Evolutionary conservation across 108 stramenopile genomes (phyloP), one percentile per base, ranked within the genome.

Genomic region (Cyclotella choctawhatcheeana): DNA sequence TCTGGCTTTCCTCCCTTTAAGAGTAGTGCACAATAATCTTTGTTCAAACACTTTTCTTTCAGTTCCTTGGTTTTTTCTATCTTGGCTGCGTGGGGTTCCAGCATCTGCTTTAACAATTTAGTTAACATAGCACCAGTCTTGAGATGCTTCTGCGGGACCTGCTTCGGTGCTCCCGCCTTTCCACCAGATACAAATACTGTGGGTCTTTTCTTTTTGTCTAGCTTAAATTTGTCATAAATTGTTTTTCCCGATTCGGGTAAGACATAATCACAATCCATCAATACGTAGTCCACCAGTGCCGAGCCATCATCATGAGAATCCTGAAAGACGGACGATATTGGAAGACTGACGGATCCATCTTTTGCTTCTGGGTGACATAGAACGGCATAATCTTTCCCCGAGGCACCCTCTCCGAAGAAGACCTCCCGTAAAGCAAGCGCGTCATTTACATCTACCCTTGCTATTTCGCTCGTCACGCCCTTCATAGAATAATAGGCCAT

Each of bases 1-100:
- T 88, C 85, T 40, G 77, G 74, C 66, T 88, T 88, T 58, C 76
- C 73, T 25, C 93, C 93, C 64, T 93, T 93, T 33, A 93, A 80
- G 50, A 93, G 65, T 64, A 93, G 72, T 1, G 67, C 93, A 67
- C 93, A 93, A 30, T 85, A 58, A 51, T 87, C 85, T 76, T 91
- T 89, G 52, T 91, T 86, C 21, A 93, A 56, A 79, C 93, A 93
- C 76, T 93, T 93, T 47, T 85, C 65, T 69, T 87, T 79, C 68
- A 93, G 66, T 73, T 91, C 93, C 66, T 90, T 88, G 5, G 93
- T 88, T 33, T 87, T 93, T 76, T 93, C 93, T 65, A 93, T 91
- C 74, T 93, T 93, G 31, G 87, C 90, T n/a, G 89, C 90, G 50
- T 84, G 84, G 13, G 87, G 88, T 64, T 88, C 90, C 44, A 93